Evolutionary conservation across 1,284 basidiomycete species (phyloP).

Genomic region (Puccinia coronata): DNA sequence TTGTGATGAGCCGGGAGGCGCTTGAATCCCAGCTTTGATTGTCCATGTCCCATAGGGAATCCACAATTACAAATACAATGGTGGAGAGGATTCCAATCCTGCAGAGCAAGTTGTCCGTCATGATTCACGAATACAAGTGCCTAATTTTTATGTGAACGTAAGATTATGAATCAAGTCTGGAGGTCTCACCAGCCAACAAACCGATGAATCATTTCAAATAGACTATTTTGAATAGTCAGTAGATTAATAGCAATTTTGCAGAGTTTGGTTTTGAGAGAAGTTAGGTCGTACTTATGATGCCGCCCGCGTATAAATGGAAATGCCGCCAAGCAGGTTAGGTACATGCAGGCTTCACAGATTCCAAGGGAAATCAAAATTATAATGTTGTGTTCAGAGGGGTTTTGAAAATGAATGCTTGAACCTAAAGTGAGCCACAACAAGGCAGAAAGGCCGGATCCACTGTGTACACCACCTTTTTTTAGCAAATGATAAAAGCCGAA

Average conservation of each 20-base stretch:
- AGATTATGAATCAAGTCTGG: neutral
- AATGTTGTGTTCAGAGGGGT: neutral
- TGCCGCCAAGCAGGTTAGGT: neutral
- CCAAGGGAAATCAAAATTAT: neutral
- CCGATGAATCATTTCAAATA: conserved; percentile 46
- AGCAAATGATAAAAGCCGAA: neutral
- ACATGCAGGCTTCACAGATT: conserved; percentile 13
- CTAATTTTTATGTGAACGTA: neutral
- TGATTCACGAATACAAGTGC: neutral
- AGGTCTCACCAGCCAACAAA: conserved; percentile 46
- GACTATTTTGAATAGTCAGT: neutral
- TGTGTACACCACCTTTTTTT: conserved; percentile 45
- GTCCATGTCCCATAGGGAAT: conserved; percentile 18
- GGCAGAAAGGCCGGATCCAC: conserved; percentile 45
- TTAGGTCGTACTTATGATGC: conserved; percentile 32
- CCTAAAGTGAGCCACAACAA: conserved; percentile 27
- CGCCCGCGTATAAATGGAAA: conserved; percentile 30
- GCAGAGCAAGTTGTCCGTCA: conserved; percentile 53
- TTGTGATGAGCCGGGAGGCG: neutral
- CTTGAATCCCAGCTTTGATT: conserved; percentile 23
- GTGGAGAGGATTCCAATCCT: conserved; percentile 44
- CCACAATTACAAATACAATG: conserved; percentile 12
- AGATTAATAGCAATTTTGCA: neutral
- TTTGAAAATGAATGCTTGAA: conserved; percentile 1
- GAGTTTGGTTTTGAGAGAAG: neutral